Conservation (phyloP, 2,329 filamentous ascomycete genomes). For the Bipolaris zeicola region DNA sequence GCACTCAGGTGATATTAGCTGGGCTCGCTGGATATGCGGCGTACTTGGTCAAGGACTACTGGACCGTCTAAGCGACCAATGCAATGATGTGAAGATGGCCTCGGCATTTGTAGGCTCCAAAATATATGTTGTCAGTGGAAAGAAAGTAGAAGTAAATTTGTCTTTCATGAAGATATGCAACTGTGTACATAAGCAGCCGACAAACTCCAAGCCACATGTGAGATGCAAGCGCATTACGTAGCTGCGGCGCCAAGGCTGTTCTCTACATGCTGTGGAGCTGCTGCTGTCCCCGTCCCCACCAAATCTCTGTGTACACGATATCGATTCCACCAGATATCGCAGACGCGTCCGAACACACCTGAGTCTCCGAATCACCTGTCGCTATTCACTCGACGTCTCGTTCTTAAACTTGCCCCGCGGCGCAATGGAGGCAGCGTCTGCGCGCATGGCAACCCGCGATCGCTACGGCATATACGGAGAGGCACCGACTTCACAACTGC, state of each 20-base stretch:
- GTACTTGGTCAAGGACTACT: constrained; percentile 41
- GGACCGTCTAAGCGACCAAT: constrained; percentile 21
- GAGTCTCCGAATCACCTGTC: not conserved
- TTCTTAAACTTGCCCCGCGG: constrained; percentile 15
- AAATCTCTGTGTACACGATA: constrained; percentile 18
- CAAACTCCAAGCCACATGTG: constrained; percentile 5
- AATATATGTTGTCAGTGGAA: not conserved
- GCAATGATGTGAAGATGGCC: not conserved
- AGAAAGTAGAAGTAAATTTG: not conserved
- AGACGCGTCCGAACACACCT: constrained; percentile 3
- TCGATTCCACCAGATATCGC: constrained; percentile 10
- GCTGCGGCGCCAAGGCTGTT: constrained; percentile 24
- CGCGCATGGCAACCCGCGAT: constrained; percentile 92
- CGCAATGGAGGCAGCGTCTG: constrained; percentile 87
- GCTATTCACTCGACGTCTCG: not conserved
- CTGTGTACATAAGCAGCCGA: constrained; percentile 1
- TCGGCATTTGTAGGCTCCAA: not conserved
- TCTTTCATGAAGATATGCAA: not conserved
- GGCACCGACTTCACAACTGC: constrained; percentile 81
- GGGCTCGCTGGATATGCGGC: constrained; percentile 39
- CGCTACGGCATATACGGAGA: constrained; percentile 85
- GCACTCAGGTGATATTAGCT: constrained; percentile 38
- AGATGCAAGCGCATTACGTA: constrained; percentile 21
- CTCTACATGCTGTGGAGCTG: constrained; percentile 9
- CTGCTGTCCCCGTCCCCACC: constrained; percentile 21